A percentile compares a stretch with the other conserved stretches of the same genome.
These are phyloP conservation scores for Bimuria novae-zelandiae DNA, from an alignment of 2,329 filamentous ascomycete genomes.

Conservation along the genomic window DNA sequence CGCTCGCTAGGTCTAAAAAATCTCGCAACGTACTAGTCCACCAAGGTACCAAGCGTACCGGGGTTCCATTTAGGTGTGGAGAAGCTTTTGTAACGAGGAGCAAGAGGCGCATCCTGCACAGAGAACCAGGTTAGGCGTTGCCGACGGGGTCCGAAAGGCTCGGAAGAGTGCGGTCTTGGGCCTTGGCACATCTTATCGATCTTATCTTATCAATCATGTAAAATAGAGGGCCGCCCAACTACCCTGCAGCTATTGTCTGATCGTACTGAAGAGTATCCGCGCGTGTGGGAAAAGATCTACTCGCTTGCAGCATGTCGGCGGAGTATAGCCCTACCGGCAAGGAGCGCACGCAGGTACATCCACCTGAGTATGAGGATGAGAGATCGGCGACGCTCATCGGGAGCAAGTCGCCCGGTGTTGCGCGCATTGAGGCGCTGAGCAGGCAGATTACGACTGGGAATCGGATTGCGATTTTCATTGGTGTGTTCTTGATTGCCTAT, in stretches of 20 bases:
- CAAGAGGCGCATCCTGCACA: not conserved
- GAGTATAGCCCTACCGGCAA: slow-evolving; percentile 15
- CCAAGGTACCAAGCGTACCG: not conserved
- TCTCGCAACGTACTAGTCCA: not conserved
- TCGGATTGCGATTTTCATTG: slow-evolving; percentile 62
- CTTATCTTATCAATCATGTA: slow-evolving; percentile 17
- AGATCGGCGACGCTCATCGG: slow-evolving; percentile 26
- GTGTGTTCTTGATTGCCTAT: slow-evolving; percentile 67
- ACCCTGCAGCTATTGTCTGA: not conserved
- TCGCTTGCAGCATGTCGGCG: slow-evolving; percentile 11
- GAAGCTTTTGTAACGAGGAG: not conserved
- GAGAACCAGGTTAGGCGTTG: not conserved
- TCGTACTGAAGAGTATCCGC: not conserved
- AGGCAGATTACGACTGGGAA: slow-evolving; percentile 58
- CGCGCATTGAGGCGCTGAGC: slow-evolving; percentile 62
- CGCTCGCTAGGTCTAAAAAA: not conserved
- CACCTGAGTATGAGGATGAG: not conserved
- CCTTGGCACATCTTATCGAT: not conserved
- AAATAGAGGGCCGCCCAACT: not conserved
- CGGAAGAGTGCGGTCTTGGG: not conserved
- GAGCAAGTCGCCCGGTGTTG: slow-evolving; percentile 57
- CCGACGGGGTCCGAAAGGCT: not conserved
- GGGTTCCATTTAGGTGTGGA: not conserved
- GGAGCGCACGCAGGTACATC: not conserved
- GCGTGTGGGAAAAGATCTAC: not conserved